Evolutionary conservation across 768 basidiomycete genomes (phyloP).

Genomic region (Serendipita sp.): DNA sequence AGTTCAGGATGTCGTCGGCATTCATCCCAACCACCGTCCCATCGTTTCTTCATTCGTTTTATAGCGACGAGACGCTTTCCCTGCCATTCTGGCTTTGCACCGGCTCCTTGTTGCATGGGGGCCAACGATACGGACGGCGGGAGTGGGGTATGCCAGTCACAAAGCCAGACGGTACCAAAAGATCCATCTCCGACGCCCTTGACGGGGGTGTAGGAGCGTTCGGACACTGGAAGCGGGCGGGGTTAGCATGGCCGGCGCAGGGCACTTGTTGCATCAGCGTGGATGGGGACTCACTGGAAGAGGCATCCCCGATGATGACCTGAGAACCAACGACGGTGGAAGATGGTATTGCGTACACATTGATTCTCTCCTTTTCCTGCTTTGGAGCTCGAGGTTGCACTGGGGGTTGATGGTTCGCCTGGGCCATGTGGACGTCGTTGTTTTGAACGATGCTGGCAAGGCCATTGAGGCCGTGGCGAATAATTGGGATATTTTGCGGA

Average conservation of each 20-base stretch:
- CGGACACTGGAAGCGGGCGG: constrained; percentile 40
- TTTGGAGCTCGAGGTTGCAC: constrained; percentile 15
- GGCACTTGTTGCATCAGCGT: constrained; percentile 2
- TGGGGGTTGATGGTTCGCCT: constrained; percentile 13
- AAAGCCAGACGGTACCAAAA: constrained; percentile 96
- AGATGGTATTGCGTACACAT: constrained; percentile 59
- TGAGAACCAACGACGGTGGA: constrained; percentile 53
- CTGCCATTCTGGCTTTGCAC: constrained; percentile 83
- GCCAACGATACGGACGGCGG: constrained; percentile 82
- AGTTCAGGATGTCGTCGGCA: constrained; percentile 91
- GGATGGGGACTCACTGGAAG: constrained; percentile 40
- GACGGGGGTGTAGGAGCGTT: constrained; percentile 82
- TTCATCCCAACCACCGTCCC: constrained; percentile 98
- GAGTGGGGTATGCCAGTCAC: constrained; percentile 96
- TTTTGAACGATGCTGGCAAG: constrained; percentile 12
- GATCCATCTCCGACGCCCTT: constrained; percentile 97
- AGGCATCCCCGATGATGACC: constrained; percentile 57
- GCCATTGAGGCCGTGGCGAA: constrained; percentile 7
- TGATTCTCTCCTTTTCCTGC: constrained; percentile 39
- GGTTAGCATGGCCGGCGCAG: constrained; percentile 10
- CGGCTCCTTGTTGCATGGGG: constrained; percentile 90
- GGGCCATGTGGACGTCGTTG: constrained; percentile 17
- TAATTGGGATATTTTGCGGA: constrained; percentile 16
- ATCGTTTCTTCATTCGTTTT: constrained; percentile 95
- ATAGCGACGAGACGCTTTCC: constrained; percentile 92